phyloP scores from a whole-genome alignment of 352 stramenopile genomes.

The Phytophthora capsici region DNA sequence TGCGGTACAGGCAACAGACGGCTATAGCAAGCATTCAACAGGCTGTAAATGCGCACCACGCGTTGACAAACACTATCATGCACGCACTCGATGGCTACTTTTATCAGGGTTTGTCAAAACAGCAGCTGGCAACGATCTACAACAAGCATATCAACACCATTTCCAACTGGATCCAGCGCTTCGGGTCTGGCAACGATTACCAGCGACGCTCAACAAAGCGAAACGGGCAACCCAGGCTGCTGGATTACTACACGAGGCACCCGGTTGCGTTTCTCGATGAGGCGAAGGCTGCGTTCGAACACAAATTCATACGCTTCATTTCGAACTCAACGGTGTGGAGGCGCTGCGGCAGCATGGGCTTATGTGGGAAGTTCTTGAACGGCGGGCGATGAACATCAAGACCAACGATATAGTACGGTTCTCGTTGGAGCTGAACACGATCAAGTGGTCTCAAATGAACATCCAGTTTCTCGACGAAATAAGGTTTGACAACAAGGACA shows the following conservation, averaged over 20 bases:
- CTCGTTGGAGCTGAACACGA: neutral
- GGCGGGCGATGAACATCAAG: neutral
- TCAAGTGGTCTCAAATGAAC: neutral
- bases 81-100: too few species aligned
- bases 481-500: slow-evolving; percentile 7
- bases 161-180: slow-evolving; percentile 18
- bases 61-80: too few species aligned
- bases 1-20: too few species aligned
- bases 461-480: slow-evolving; percentile 12
- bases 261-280: slow-evolving; percentile 22
- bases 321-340: too few species aligned
- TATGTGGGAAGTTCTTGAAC: neutral
- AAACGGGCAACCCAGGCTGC: slow-evolving; percentile 8
- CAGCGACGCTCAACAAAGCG: neutral
- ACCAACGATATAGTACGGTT: neutral
- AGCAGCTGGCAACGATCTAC: slow-evolving; percentile 1
- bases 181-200: slow-evolving; percentile 8
- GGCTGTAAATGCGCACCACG: too few species aligned
- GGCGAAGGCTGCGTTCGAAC: slow-evolving; percentile 6
- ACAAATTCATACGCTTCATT: too few species aligned
- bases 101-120: neutral
- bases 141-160: slow-evolving; percentile 19
- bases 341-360: too few species aligned
- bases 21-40: too few species aligned
- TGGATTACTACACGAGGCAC: slow-evolving; percentile 19